Percentiles rank a stretch among this genome's conserved stretches.
Conservation (phyloP, 192 early-diverging fungal genomes). For the Oehlia diaphana region DNA sequence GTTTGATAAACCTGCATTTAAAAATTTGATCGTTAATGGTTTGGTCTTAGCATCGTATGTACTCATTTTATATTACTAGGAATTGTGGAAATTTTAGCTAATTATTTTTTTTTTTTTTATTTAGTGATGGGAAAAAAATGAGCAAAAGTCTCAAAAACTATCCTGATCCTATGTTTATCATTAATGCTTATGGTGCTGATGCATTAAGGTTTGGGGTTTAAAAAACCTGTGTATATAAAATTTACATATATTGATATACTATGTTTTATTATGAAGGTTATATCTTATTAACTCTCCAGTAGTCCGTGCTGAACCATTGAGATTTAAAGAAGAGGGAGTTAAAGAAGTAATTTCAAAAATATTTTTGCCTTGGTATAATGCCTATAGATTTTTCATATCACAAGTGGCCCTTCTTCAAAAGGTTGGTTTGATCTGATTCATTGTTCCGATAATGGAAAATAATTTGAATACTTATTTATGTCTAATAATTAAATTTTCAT, state of each 20-base stretch:
- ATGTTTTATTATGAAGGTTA: slow-evolving; percentile 47
- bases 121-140: slow-evolving; percentile 99
- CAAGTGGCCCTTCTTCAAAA: slow-evolving; percentile 90
- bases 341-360: slow-evolving; percentile 93
- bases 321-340: slow-evolving; percentile 96
- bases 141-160: slow-evolving; percentile 98
- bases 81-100: background rate
- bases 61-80: background rate
- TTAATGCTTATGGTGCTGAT: slow-evolving; percentile 93
- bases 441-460: slow-evolving; percentile 31
- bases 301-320: slow-evolving; percentile 91
- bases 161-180: slow-evolving; percentile 82
- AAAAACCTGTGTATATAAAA: background rate
- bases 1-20: slow-evolving; percentile 92
- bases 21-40: slow-evolving; percentile 98
- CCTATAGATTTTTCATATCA: slow-evolving; percentile 94
- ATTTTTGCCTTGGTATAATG: slow-evolving; percentile 98
- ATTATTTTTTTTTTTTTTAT: background rate
- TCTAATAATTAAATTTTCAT: background rate
- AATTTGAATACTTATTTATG: background rate
- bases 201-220: slow-evolving; percentile 55
- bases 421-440: slow-evolving; percentile 35
- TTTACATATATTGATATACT: background rate
- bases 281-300: slow-evolving; percentile 98
- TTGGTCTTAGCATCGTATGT: slow-evolving; percentile 82